These are phyloP conservation scores for Mycena metata DNA, from an alignment of 768 basidiomycete genomes.

Conservation along the genomic window DNA sequence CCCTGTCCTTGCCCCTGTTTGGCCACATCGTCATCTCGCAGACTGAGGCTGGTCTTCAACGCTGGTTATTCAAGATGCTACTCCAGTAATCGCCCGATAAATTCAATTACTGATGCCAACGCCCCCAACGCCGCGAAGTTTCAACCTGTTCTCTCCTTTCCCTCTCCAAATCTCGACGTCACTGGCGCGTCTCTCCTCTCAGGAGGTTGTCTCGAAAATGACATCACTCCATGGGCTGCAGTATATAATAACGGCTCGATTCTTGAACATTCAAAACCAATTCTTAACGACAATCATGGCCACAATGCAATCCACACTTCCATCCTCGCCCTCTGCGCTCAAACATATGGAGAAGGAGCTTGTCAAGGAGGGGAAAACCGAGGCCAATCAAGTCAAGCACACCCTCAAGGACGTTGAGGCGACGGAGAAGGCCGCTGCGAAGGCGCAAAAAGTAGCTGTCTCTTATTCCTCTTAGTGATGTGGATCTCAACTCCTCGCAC, in stretches of 20 bases:
- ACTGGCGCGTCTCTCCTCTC: not conserved
- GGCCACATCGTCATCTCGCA: too few species aligned
- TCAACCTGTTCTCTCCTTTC: not conserved
- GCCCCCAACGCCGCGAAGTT: too few species aligned
- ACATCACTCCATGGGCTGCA: not conserved
- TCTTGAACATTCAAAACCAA: not conserved
- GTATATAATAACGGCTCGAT: not conserved
- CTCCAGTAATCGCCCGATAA: too few species aligned
- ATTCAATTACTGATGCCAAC: too few species aligned
- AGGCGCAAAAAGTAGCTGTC: conserved; percentile 56
- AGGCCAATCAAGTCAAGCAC: conserved; percentile 58
- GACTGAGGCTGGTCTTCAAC: too few species aligned
- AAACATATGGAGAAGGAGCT: conserved; percentile 57
- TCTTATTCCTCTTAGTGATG: too few species aligned
- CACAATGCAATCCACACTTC: conserved; percentile 38
- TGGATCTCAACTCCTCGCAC: not conserved
- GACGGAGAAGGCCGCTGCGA: conserved; percentile 61
- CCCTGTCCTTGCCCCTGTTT: too few species aligned
- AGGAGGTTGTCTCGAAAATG: conserved; percentile 11
- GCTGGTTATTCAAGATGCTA: too few species aligned
- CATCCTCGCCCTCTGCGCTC: conserved; percentile 41
- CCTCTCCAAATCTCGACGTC: not conserved
- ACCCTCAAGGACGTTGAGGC: conserved; percentile 59
- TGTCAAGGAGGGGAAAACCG: conserved; percentile 56
- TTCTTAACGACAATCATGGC: conserved; percentile 11